Conservation (phyloP, 208 protist genomes). For the Leishmania martiniquensis region DNA sequence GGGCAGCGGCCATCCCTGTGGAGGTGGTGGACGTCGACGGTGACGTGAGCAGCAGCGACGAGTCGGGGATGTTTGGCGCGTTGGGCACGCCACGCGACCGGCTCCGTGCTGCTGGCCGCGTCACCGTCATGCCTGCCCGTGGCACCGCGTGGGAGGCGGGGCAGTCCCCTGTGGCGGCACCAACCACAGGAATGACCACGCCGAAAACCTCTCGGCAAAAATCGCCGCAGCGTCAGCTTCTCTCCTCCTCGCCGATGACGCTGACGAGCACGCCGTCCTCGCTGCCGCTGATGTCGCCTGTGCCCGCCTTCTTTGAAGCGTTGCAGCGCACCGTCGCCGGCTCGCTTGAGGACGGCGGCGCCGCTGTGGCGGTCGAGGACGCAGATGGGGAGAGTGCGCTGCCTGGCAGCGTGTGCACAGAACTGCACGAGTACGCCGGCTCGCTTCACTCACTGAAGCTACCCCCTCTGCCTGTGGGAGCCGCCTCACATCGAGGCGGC, state of each 20-base stretch:
- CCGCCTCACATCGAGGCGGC: background rate
- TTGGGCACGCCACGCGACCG: background rate
- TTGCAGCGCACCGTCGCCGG: constrained; percentile 13
- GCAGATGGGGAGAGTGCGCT: background rate
- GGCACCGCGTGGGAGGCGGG: background rate
- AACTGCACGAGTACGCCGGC: constrained; percentile 12
- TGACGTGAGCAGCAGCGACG: background rate
- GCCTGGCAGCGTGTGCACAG: constrained; percentile 3
- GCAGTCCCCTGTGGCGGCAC: background rate
- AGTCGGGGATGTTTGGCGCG: background rate
- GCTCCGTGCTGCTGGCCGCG: background rate
- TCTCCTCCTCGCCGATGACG: background rate
- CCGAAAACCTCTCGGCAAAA: background rate
- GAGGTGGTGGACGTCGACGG: constrained; percentile 21
- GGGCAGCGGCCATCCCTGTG: background rate
- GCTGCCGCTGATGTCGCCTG: constrained; percentile 7
- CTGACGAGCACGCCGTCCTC: constrained; percentile 5
- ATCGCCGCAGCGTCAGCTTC: background rate
- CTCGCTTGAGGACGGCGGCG: background rate
- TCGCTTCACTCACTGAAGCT: constrained; percentile 12
- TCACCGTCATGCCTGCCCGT: background rate
- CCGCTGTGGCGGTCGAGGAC: background rate
- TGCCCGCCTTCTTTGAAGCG: constrained; percentile 26
- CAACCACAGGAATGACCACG: background rate
- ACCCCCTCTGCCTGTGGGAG: background rate